A percentile compares a stretch with the other conserved stretches of the same genome.
These are phyloP conservation scores for Lotmaria passim DNA, from an alignment of 208 protist genomes.

Conservation along the genomic window DNA sequence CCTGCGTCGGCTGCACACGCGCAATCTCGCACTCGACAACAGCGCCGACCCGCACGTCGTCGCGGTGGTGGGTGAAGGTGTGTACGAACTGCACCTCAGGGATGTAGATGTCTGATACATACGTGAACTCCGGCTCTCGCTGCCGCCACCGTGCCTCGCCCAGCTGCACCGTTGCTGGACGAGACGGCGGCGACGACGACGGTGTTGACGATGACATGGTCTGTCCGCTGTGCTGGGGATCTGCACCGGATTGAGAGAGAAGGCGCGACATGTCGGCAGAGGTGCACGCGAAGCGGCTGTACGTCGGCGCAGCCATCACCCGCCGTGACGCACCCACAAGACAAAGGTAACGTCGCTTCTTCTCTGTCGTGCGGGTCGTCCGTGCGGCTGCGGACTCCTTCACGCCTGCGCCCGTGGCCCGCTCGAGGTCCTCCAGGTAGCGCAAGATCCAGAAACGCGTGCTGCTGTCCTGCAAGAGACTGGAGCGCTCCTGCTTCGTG, in stretches of 20 bases:
- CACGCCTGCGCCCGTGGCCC: background rate
- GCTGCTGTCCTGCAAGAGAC: conserved; percentile 84
- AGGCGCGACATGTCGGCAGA: conserved; percentile 18
- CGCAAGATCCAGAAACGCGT: conserved; percentile 80
- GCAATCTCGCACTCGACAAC: conserved; percentile 74
- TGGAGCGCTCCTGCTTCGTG: conserved; percentile 79
- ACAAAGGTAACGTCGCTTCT: conserved; percentile 54
- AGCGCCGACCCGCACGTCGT: conserved; percentile 70
- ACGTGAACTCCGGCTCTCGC: conserved; percentile 27
- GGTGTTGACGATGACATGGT: too few species aligned
- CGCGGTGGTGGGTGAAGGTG: conserved; percentile 59
- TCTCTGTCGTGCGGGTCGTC: conserved; percentile 1
- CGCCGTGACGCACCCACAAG: conserved; percentile 76
- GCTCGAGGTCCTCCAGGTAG: conserved; percentile 57
- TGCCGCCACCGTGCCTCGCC: conserved; percentile 18
- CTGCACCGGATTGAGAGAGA: background rate
- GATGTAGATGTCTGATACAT: conserved; percentile 86
- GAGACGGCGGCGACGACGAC: too few species aligned
- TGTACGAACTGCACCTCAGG: conserved; percentile 83
- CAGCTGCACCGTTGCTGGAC: conserved; percentile 17
- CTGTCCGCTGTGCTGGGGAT: background rate
- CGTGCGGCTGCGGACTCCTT: too few species aligned
- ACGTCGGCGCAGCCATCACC: conserved; percentile 69
- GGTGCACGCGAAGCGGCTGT: conserved; percentile 40
- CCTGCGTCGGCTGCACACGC: conserved; percentile 68